Base-by-base conservation (phyloP, 2,329 filamentous ascomycete genomes). In the Chaetothyriales sp. region DNA sequence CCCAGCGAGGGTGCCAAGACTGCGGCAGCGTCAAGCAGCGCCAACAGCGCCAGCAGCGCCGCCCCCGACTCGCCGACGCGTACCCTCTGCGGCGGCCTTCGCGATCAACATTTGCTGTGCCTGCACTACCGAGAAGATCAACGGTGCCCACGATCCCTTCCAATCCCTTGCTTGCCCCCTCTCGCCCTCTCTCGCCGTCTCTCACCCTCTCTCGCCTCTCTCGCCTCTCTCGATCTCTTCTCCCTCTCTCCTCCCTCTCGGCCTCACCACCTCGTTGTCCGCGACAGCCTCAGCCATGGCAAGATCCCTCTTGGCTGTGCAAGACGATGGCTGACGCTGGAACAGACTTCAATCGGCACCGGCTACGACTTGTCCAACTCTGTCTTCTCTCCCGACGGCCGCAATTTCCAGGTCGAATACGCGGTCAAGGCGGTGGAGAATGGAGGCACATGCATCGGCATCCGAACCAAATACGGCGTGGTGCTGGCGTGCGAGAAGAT, bases 361-460 rank as follows among this genome's bases (percentile, higher is more conserved):
- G 92, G 92, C 67, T 98, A 98, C 76, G 92, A 98, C 81, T 85
- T 98, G 65, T 88, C 88, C 69, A 98, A 98, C 80, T 97, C 92
- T 66, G 94, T 97, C 76, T 98, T 97, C 78, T 97, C 92, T 47
- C 92, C 92, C 61, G 92, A 98, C 74, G 92, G 92, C 67, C 86
- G 92, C 64, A 98, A 98, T 72, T 98, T 98, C 72, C 92, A 98
- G 73, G 81, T 84, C 70, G 92, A 98, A 78, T 98, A 98, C 70
- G 92, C 92, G 61, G 85, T 94, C 63, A 98, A 98, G 77, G 92
- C 92, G 52, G 92, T 98, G 58, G 92, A 98, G 75, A 97, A 94
- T 65, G 92, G 90, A 61, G 90, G 92, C 66, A 98, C 92, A 51
- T 89, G 89, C 50, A 82, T 98, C 69, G 92, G 92, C 62, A 95